These are phyloP conservation scores for Calonectria pteridis DNA, from an alignment of 2,329 filamentous ascomycete species.

Conservation along the genomic window DNA sequence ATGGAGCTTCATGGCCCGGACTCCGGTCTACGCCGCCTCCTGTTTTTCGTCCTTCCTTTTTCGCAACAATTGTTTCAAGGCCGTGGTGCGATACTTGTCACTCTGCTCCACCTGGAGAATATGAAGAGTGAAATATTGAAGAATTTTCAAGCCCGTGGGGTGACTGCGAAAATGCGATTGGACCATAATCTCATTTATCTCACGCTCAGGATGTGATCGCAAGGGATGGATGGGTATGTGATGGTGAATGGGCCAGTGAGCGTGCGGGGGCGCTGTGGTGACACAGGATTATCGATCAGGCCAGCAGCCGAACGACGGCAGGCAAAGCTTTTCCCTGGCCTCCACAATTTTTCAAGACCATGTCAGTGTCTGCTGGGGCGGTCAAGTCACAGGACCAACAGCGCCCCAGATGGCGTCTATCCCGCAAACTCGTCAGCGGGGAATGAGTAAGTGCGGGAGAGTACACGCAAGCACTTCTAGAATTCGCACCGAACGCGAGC, in stretches of 20 bases:
- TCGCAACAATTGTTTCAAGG: background rate
- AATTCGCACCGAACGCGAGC: background rate
- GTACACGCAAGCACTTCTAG: background rate
- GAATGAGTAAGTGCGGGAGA: background rate
- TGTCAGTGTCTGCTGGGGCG: background rate
- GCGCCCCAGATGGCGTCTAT: background rate
- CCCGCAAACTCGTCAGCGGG: background rate
- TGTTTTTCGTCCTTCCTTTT: background rate
- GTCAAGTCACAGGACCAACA: background rate
- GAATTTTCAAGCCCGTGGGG: background rate
- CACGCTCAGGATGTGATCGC: background rate
- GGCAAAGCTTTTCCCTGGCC: constrained; percentile 3
- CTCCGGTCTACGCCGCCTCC: background rate
- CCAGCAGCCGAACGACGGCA: background rate
- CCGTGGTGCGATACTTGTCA: background rate
- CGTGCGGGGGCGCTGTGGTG: background rate
- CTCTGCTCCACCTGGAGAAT: background rate
- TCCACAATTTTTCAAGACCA: background rate
- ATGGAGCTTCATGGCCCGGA: background rate
- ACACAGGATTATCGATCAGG: background rate
- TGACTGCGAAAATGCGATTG: background rate
- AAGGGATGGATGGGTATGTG: background rate
- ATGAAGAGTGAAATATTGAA: background rate
- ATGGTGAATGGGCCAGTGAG: background rate
- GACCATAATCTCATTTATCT: background rate